Percentiles rank a stretch among this genome's conserved stretches.
Evolutionary conservation across 768 basidiomycete genomes (phyloP).

Genomic region (Suillus subalutaceus): DNA sequence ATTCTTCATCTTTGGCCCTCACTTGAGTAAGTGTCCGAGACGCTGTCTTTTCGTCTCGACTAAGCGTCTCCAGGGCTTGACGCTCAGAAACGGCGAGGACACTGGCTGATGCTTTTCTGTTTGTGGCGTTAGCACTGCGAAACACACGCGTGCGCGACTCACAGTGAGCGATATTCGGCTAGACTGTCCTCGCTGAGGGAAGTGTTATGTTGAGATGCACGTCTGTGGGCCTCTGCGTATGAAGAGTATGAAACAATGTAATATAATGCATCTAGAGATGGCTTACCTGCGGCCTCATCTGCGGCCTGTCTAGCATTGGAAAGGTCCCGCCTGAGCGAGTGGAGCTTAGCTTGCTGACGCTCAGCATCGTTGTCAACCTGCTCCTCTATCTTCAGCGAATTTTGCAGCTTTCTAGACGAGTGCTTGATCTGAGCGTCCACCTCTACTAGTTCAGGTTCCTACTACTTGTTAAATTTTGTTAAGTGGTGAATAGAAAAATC

Average conservation of each 20-base stretch:
- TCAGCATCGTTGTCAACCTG: slow-evolving; percentile 64
- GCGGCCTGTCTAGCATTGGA: slow-evolving; percentile 67
- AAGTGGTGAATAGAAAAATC: neutral
- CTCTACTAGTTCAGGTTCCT: slow-evolving; percentile 86
- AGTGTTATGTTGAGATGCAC: slow-evolving; percentile 71
- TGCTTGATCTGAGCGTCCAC: slow-evolving; percentile 90
- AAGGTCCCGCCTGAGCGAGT: slow-evolving; percentile 65
- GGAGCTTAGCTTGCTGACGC: slow-evolving; percentile 54
- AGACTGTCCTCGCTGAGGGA: slow-evolving; percentile 83
- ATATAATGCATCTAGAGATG: neutral
- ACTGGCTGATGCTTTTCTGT: slow-evolving; percentile 79
- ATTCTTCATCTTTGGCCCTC: slow-evolving; percentile 68
- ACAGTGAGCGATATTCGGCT: slow-evolving; percentile 66
- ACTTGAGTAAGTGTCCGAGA: slow-evolving; percentile 65
- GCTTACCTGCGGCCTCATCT: slow-evolving; percentile 76
- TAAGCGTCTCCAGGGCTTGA: slow-evolving; percentile 78
- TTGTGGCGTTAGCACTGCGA: neutral
- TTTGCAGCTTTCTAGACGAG: slow-evolving; percentile 74
- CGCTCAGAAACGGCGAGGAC: slow-evolving; percentile 85
- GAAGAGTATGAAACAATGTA: slow-evolving; percentile 12
- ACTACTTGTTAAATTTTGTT: slow-evolving; percentile 1
- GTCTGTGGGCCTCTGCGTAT: slow-evolving; percentile 69
- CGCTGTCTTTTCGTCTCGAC: slow-evolving; percentile 80
- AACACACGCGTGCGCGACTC: slow-evolving; percentile 7
- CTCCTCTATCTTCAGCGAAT: slow-evolving; percentile 63